Conservation (phyloP, 176 grass and related monocot species). For the Eragrostis curvula region DNA sequence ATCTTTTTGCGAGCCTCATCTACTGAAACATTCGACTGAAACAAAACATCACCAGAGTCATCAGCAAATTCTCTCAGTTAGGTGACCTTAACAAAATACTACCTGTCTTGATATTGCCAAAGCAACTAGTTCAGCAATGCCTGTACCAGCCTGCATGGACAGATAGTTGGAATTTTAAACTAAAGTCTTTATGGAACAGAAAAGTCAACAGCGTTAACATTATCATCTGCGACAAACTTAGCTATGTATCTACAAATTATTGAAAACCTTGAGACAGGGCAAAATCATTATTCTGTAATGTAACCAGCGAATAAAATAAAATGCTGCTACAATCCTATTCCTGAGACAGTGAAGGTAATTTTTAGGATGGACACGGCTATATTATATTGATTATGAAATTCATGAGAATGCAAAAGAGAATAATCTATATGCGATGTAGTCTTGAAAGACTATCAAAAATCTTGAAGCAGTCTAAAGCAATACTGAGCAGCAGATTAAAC, state of each 20-base stretch:
- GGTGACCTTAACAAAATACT: slow-evolving; percentile 11
- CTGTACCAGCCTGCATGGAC: slow-evolving; percentile 87
- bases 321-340: neutral
- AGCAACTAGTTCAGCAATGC: slow-evolving; percentile 90
- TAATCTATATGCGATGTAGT: neutral
- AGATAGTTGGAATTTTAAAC: neutral
- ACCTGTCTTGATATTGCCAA: slow-evolving; percentile 69
- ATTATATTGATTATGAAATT: neutral
- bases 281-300: slow-evolving; percentile 5
- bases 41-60: slow-evolving; percentile 17
- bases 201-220: neutral
- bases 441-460: neutral
- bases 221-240: neutral
- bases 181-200: neutral
- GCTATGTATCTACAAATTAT: neutral
- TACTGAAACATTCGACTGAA: slow-evolving; percentile 66
- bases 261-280: neutral
- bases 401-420: neutral
- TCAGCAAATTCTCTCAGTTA: neutral
- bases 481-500: neutral
- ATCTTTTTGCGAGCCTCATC: slow-evolving; percentile 87
- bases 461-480: slow-evolving; percentile 2
- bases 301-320: neutral
- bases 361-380: neutral
- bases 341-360: neutral